Conservation (phyloP, 345 rosid species). For the Corchorus capsularis region DNA sequence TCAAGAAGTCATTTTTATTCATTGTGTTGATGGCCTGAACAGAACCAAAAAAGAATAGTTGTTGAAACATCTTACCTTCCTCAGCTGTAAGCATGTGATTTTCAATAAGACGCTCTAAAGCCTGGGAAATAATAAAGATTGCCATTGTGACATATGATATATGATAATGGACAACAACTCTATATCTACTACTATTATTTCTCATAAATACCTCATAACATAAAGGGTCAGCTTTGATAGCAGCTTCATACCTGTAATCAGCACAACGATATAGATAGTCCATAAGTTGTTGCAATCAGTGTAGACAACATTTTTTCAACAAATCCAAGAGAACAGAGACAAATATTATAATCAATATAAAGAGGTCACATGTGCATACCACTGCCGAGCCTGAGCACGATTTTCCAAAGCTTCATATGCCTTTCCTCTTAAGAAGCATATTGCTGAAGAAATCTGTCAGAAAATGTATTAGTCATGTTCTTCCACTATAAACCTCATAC, state of each 20-base stretch:
- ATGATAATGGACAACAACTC: neutral
- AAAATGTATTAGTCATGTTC: constrained; percentile 11
- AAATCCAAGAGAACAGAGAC: neutral
- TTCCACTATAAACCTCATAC: neutral
- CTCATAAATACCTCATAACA: constrained; percentile 80
- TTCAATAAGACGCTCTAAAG: constrained; percentile 91
- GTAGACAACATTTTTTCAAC: neutral
- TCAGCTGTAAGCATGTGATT: constrained; percentile 95
- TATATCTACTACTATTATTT: neutral
- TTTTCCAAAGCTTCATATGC: constrained; percentile 92
- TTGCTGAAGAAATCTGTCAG: constrained; percentile 80
- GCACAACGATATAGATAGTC: neutral
- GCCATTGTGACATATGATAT: constrained; percentile 17
- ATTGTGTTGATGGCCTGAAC: neutral
- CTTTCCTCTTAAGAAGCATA: constrained; percentile 92
- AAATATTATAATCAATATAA: neutral
- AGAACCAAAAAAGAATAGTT: constrained; percentile 17
- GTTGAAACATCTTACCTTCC: constrained; percentile 59
- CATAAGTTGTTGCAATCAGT: constrained; percentile 1
- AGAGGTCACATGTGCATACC: constrained; percentile 44
- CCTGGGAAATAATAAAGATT: constrained; percentile 50
- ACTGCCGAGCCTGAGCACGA: constrained; percentile 83
- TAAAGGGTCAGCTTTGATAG: constrained; percentile 94
- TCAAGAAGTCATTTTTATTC: neutral
- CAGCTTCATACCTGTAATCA: constrained; percentile 86